Percentiles rank a stretch among this genome's conserved stretches.
Evolutionary conservation across 371 early-diverging fungal species (phyloP).

Genomic region (Fennellomyces sp.): DNA sequence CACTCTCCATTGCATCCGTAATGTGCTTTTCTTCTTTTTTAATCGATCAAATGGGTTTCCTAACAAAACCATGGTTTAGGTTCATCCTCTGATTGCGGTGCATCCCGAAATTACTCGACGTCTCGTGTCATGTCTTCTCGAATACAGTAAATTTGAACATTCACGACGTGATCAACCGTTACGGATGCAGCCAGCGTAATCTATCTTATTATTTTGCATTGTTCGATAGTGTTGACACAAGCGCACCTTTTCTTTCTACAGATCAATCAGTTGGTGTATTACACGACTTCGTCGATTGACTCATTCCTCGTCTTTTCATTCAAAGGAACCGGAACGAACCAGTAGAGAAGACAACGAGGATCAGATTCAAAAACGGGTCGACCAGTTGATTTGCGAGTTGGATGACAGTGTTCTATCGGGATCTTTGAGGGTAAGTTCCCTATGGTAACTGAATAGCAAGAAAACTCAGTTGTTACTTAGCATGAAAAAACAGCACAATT

Average conservation of each 20-base stretch:
- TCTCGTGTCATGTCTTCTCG: slow-evolving; percentile 7
- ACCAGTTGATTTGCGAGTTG: background rate
- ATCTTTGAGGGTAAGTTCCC: background rate
- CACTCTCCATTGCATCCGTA: slow-evolving; percentile 1
- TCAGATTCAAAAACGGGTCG: background rate
- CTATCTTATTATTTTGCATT: background rate
- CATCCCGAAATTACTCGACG: background rate
- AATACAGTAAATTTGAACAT: slow-evolving; percentile 4
- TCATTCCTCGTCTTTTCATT: background rate
- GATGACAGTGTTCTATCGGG: background rate
- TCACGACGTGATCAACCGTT: background rate
- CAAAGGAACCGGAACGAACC: background rate
- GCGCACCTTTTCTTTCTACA: background rate
- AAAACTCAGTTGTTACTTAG: background rate
- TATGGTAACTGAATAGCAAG: background rate
- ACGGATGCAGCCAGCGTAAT: background rate
- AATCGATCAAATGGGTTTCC: background rate
- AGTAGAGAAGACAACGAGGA: background rate
- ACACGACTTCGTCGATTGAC: slow-evolving; percentile 1
- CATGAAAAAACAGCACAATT: background rate
- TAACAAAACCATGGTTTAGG: background rate
- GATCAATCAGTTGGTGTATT: slow-evolving; percentile 4
- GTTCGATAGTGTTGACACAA: background rate
- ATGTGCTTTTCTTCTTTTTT: background rate
- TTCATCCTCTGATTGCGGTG: slow-evolving; percentile 1